Evolutionary conservation across 805 yeast genomes (phyloP).

Genomic region (Isabelozyma heimii): DNA sequence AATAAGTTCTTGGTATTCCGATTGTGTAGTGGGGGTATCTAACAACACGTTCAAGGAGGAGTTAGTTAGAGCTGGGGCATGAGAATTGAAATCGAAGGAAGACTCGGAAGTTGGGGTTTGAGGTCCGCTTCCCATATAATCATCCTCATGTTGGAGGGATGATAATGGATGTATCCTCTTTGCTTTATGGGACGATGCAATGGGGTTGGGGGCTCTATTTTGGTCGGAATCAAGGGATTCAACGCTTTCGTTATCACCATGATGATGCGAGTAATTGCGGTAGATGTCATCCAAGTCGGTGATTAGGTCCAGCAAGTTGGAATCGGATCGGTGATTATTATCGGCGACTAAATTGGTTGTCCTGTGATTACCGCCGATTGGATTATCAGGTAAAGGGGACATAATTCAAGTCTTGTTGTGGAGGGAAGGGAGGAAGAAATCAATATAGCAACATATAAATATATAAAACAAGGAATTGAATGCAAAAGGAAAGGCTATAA

Average conservation of each 20-base stretch:
- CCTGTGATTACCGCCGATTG: not conserved
- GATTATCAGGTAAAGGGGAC: too few species aligned
- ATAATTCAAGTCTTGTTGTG: too few species aligned
- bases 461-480: not conserved
- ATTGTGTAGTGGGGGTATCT: slow-evolving; percentile 24
- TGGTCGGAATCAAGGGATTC: slow-evolving; percentile 27
- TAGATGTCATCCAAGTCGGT: slow-evolving; percentile 26
- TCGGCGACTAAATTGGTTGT: too few species aligned
- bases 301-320: slow-evolving; percentile 15
- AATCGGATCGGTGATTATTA: not conserved
- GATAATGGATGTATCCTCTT: slow-evolving; percentile 8
- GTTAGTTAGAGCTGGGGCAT: slow-evolving; percentile 25
- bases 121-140: slow-evolving; percentile 20
- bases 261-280: slow-evolving; percentile 8
- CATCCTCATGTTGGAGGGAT: slow-evolving; percentile 13
- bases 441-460: too few species aligned
- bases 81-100: slow-evolving; percentile 31
- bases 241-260: slow-evolving; percentile 11
- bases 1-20: slow-evolving; percentile 15
- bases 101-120: slow-evolving; percentile 26
- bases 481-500: not conserved
- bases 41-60: slow-evolving; percentile 36
- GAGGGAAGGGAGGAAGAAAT: too few species aligned
- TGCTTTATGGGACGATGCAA: not conserved
- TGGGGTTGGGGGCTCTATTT: slow-evolving; percentile 2